Conservation (phyloP, 2,329 filamentous ascomycete species). For the Aquanectria penicillioides region DNA sequence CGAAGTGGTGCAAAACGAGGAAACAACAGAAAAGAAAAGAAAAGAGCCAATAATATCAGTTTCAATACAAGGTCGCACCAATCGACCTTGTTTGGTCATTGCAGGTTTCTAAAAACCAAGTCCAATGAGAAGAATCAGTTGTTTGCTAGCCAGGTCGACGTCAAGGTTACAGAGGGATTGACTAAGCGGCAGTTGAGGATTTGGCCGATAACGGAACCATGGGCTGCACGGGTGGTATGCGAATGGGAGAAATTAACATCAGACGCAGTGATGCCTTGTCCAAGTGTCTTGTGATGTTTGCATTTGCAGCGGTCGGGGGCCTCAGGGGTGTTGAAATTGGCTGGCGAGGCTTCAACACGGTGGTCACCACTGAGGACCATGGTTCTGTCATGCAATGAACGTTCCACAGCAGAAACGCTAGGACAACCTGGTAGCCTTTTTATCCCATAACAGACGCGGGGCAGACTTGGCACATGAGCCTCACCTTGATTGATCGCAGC, state of each 20-base stretch:
- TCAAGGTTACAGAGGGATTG: constrained; percentile 61
- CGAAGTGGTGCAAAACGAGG: no score
- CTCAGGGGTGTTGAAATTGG: neutral
- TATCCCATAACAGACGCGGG: no score
- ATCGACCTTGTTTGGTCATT: no score
- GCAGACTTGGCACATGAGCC: neutral
- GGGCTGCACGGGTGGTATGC: constrained; percentile 25
- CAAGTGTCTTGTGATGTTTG: constrained; percentile 30
- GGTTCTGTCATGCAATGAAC: no score
- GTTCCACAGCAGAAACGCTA: no score
- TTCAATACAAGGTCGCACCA: no score
- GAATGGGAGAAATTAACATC: constrained; percentile 1
- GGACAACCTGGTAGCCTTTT: no score
- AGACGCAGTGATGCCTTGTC: constrained; percentile 7
- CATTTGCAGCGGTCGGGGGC: neutral
- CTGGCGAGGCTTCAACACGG: constrained; percentile 3
- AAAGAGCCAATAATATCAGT: no score
- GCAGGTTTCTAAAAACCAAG: no score
- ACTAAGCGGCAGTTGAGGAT: constrained; percentile 63
- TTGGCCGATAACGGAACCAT: constrained; percentile 53
- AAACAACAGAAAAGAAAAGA: no score
- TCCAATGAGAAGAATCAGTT: neutral
- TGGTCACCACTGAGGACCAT: no score
- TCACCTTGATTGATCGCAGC: neutral
- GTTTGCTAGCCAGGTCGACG: constrained; percentile 56